These are phyloP conservation scores for Cyberlindnera galapagoensis DNA, from an alignment of 805 yeast genomes.

Conservation along the genomic window DNA sequence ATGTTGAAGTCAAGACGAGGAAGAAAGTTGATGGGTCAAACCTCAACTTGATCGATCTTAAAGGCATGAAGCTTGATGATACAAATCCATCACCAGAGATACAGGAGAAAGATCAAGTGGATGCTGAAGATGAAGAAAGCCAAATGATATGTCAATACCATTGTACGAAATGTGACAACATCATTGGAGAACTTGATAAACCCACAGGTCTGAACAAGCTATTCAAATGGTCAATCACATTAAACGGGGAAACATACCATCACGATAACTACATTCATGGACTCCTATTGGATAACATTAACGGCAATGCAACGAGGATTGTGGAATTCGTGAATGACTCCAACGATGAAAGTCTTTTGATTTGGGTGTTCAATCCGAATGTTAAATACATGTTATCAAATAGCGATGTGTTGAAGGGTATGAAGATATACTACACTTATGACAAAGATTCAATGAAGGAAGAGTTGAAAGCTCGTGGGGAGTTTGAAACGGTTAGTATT, in stretches of 20 bases:
- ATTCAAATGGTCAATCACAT: slow-evolving; percentile 50
- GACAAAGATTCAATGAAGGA: slow-evolving; percentile 23
- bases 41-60: too few relatives aligned
- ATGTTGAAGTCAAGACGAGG: slow-evolving; percentile 2
- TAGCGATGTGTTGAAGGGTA: slow-evolving; percentile 17
- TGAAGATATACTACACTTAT: slow-evolving; percentile 41
- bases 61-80: neutral
- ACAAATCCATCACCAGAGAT: too few relatives aligned
- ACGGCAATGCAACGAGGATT: slow-evolving; percentile 34
- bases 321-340: slow-evolving; percentile 26
- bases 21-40: too few relatives aligned
- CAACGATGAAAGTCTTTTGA: slow-evolving; percentile 13
- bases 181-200: slow-evolving; percentile 36
- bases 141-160: too few relatives aligned
- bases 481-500: slow-evolving; percentile 33
- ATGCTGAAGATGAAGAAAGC: too few relatives aligned
- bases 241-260: slow-evolving; percentile 30
- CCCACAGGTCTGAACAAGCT: slow-evolving; percentile 30
- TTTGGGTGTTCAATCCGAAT: slow-evolving; percentile 50
- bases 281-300: slow-evolving; percentile 35
- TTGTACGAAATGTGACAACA: slow-evolving; percentile 33
- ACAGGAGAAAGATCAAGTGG: too few relatives aligned
- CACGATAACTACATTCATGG: slow-evolving; percentile 33
- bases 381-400: slow-evolving; percentile 20
- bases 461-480: slow-evolving; percentile 28